Evolutionary conservation across 2,329 filamentous ascomycete genomes (phyloP), one percentile per base, ranked within the genome.

Genomic region (Verticillium albo-atrum): DNA sequence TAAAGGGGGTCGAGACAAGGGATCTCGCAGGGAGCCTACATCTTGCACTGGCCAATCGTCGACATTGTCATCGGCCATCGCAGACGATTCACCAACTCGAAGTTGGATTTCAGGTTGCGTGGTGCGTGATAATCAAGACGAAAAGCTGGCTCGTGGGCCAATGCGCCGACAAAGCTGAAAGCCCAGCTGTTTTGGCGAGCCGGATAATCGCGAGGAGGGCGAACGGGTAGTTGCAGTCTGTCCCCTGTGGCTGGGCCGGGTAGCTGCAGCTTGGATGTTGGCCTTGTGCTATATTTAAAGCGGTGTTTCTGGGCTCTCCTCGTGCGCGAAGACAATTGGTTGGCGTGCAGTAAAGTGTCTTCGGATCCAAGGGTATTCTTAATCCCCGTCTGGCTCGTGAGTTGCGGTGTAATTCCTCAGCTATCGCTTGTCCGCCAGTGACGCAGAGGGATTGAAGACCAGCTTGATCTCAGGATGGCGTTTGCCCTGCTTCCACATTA

Each of bases 31-130:
- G 25, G 9, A 17, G 68, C 75, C 61, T 65, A 77, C 76, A 52
- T 78, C 75, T 61, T 74, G 74, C 54, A 79, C 70, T 26, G 83
- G 82, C 84, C 84, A 87, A 69, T 74, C 68, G 26, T 73, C 70
- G 23, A 67, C 69, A 57, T 76, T 70, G 30, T 75, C 72, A 57
- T 71, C 65, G 28, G 72, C 70, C 81, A 83, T 83, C 34, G 65
- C 70, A 67, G 23, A 54, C n/a, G 15, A 9, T 32, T 9, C 4
- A 32, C n/a, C n/a, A 6, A n/a, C 20, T 47, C 10, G 42, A 25
- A 10, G n/a, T 47, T 3, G n/a, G 7, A 20, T 6, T 14, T 14
- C 30, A 32, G 14, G 20, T 14, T 25, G n/a, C 17, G 10, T 9
- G 14, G 34, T 15, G 34, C 34, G 34, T n/a, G n/a, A 20, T 20